phyloP scores from a whole-genome alignment of 108 stramenopile genomes.

The Stephanodiscus minutulus region DNA sequence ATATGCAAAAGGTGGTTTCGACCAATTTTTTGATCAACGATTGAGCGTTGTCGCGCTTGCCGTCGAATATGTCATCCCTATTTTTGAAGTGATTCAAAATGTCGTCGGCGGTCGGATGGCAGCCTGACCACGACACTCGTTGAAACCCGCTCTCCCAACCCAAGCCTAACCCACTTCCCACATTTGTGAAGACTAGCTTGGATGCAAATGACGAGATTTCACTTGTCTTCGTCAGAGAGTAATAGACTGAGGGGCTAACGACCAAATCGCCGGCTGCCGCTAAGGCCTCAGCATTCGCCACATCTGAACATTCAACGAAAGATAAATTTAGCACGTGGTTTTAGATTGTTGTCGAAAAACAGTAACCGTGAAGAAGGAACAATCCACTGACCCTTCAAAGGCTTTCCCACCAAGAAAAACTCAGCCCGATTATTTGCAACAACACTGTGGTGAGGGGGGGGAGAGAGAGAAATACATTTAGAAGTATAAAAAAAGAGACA shows the following conservation, averaged over 20 bases:
- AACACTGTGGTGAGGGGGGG: neutral
- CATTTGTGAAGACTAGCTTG: slow-evolving; percentile 13
- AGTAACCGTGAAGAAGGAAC: neutral
- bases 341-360: neutral
- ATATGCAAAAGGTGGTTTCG: neutral
- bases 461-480: neutral
- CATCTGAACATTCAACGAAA: slow-evolving; percentile 6
- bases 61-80: neutral
- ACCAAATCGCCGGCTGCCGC: slow-evolving; percentile 33
- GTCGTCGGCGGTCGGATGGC: slow-evolving; percentile 7
- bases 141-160: slow-evolving; percentile 13
- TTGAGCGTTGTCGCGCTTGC: slow-evolving; percentile 7
- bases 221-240: neutral
- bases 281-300: slow-evolving; percentile 18
- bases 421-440: slow-evolving; percentile 28
- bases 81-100: slow-evolving; percentile 14
- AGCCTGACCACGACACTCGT: slow-evolving; percentile 15
- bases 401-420: slow-evolving; percentile 35
- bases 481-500: neutral
- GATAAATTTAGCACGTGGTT: neutral
- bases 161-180: neutral
- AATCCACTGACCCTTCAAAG: slow-evolving; percentile 21
- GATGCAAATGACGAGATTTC: neutral
- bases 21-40: slow-evolving; percentile 18
- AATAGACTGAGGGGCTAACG: slow-evolving; percentile 25